These are phyloP conservation scores for Magnolia changhungtana DNA, from an alignment of 164 flowering plant species.

Conservation along the genomic window DNA sequence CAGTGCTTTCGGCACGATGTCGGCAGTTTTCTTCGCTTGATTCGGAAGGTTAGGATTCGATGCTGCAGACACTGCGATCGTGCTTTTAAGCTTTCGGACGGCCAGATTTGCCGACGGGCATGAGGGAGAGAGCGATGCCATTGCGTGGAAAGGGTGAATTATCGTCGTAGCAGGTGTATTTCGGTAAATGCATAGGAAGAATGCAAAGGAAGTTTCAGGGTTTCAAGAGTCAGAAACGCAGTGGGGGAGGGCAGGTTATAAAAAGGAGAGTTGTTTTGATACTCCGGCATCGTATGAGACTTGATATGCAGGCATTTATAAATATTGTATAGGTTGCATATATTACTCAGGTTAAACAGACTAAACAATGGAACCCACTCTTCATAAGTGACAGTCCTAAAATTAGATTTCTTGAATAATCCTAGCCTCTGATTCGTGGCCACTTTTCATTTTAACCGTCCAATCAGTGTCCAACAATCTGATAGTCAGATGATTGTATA, in stretches of 20 bases:
- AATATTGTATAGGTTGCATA: too few relatives aligned
- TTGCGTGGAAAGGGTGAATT: not conserved
- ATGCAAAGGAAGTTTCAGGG: not conserved
- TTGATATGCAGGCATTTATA: not conserved
- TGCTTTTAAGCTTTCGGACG: not conserved
- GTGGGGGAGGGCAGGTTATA: not conserved
- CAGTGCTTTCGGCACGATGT: slow-evolving; percentile 4
- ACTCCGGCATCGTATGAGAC: not conserved
- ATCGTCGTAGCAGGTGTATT: not conserved
- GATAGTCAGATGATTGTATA: too few relatives aligned
- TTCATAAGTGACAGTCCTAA: too few relatives aligned
- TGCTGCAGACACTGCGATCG: not conserved
- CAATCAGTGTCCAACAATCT: too few relatives aligned
- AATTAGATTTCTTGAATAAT: too few relatives aligned
- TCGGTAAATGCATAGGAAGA: not conserved
- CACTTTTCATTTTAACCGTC: too few relatives aligned
- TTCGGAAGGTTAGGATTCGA: not conserved
- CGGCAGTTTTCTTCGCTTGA: not conserved
- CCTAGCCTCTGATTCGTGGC: too few relatives aligned
- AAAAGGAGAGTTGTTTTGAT: not conserved
- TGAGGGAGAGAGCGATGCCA: slow-evolving; percentile 6
- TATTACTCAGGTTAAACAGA: too few relatives aligned
- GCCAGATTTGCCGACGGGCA: not conserved
- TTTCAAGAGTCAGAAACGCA: not conserved
- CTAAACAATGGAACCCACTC: too few relatives aligned